Conservation (phyloP, 192 early-diverging fungal genomes). For the Rhizophagus prolifer region DNA sequence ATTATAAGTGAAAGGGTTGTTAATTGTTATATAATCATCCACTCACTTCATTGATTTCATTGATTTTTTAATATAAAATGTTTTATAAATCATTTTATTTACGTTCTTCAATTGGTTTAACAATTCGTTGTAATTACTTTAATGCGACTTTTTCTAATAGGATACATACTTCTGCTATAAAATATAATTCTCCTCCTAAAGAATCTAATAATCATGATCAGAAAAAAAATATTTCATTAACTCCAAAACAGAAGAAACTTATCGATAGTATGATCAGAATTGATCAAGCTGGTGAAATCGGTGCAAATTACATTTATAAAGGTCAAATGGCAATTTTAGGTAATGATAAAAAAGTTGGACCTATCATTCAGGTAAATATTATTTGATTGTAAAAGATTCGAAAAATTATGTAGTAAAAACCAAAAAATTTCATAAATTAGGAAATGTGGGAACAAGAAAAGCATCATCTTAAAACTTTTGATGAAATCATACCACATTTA, state of each 20-base stretch:
- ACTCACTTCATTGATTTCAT: too few species aligned
- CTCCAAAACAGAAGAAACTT: slow-evolving; percentile 49
- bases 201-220: neutral
- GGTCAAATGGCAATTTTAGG: slow-evolving; percentile 87
- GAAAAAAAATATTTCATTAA: neutral
- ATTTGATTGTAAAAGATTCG: slow-evolving; percentile 1
- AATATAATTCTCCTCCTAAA: neutral
- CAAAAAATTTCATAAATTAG: slow-evolving; percentile 27
- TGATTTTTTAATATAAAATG: neutral
- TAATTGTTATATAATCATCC: too few species aligned
- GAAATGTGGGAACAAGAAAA: slow-evolving; percentile 98
- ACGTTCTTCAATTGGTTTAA: neutral
- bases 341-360: slow-evolving; percentile 62
- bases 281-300: slow-evolving; percentile 95
- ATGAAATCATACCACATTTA: slow-evolving; percentile 69
- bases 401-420: too few species aligned
- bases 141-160: neutral
- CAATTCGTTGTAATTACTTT: neutral
- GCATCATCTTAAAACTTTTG: slow-evolving; percentile 76
- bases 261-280: slow-evolving; percentile 86
- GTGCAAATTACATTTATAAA: slow-evolving; percentile 93
- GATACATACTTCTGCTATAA: neutral
- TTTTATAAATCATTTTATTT: neutral
- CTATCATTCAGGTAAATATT: slow-evolving; percentile 62
- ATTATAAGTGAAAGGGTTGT: too few species aligned